These are phyloP conservation scores for Pichia sp. DNA, from an alignment of 1,139 yeast genomes.

Conservation along the genomic window DNA sequence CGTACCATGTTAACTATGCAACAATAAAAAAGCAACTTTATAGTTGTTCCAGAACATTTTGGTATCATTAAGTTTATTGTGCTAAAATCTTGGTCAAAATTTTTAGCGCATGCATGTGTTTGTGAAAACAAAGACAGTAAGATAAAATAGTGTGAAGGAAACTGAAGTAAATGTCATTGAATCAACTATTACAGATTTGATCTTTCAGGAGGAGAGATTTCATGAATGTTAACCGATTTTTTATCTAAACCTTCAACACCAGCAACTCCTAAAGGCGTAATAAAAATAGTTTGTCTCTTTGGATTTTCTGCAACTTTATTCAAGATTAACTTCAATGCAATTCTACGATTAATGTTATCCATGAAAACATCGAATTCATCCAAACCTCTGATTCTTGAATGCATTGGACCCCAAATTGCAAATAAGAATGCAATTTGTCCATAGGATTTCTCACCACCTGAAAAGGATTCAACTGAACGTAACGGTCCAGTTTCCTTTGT, in stretches of 20 bases:
- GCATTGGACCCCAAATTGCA: constrained; percentile 92
- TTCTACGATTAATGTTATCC: constrained; percentile 87
- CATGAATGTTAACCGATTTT: constrained; percentile 61
- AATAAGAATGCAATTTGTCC: constrained; percentile 82
- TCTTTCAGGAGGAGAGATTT: constrained; percentile 45
- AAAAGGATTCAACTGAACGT: constrained; percentile 73
- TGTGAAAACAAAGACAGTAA: no score
- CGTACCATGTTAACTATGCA: no score
- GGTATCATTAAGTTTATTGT: no score
- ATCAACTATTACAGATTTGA: constrained; percentile 10
- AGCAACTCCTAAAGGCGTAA: constrained; percentile 91
- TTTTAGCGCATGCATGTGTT: no score
- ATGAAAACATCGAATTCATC: constrained; percentile 98
- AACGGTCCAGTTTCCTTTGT: constrained; percentile 53
- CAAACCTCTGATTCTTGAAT: constrained; percentile 75
- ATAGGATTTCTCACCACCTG: constrained; percentile 96
- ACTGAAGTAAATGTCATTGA: no score
- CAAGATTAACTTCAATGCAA: constrained; percentile 70
- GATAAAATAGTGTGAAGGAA: no score
- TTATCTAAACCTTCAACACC: constrained; percentile 61
- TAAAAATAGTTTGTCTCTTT: constrained; percentile 80
- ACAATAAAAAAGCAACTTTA: no score
- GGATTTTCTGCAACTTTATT: constrained; percentile 56
- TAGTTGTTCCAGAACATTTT: no score
- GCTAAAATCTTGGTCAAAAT: no score